Base-by-base conservation (phyloP, 202 grass and related monocot genomes). In the Cymbopogon flexuosus region DNA sequence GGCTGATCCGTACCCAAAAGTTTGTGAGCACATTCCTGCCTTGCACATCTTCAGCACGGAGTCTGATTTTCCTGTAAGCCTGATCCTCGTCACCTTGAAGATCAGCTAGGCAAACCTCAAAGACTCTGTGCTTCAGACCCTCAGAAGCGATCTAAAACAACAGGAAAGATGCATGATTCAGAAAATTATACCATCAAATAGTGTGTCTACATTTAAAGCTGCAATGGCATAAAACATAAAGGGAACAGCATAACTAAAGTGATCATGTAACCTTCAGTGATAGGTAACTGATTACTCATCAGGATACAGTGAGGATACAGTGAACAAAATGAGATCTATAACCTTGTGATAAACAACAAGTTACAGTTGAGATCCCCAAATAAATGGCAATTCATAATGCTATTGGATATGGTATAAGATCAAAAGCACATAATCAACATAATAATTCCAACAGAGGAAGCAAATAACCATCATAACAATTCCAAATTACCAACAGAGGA, bases 21-120 rank as follows among this genome's bases (percentile, higher is more conserved):
- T 94, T 97, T 4, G 94, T 97, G 34, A 97, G 88, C 61, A 97
- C 89, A 51, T 97, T 97, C 72, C 79, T 92, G 4, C 91, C 94
- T 74, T 97, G 94, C 0, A 94, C 85, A 75, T 97, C 91, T 79
- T 97, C 94, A 0, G 94, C 89, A 47, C 94, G 85, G 41, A 97
- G 94, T 10, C 91, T 87, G 43, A 97, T 92, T 65, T 94, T 97
- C 72, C 94, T 88, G 94, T 88, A 92, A 8, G 94, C 89, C 66
- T 97, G 94, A 66, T 97, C 94, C 84, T 97, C 91, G 11, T 97
- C 94, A 8, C 80, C 87, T 63, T 97, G 92, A 61, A 97, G 94
- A 76, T 97, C 91, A 33, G 94, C 94, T 66, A 97, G 75, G 69
- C 84, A 94, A 21, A 97, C 80, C 83, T 97, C 94, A 9, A 97